These are phyloP conservation scores for Phialophora chinensis DNA, from an alignment of 2,329 filamentous ascomycete genomes.

Conservation along the genomic window DNA sequence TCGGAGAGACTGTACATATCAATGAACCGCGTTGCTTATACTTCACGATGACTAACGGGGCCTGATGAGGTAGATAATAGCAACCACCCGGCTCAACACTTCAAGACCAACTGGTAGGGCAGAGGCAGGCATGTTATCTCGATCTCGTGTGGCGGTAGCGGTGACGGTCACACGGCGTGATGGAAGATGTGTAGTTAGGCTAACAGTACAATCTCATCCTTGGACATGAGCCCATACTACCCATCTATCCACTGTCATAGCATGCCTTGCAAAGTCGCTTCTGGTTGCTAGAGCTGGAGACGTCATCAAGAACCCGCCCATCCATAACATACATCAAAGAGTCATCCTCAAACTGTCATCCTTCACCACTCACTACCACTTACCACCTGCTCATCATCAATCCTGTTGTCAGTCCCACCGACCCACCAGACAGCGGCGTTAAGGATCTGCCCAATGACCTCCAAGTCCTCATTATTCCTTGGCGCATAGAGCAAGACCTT, in stretches of 20 bases:
- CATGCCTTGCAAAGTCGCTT: not conserved
- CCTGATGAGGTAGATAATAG: not conserved
- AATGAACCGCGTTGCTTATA: not conserved
- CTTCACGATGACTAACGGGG: not conserved
- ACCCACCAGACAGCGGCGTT: constrained; percentile 43
- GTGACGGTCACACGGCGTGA: not conserved
- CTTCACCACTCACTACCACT: not conserved
- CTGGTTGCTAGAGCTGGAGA: not conserved
- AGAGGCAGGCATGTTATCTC: not conserved
- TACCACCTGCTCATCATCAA: constrained; percentile 24
- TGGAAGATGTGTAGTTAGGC: not conserved
- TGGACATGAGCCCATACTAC: not conserved
- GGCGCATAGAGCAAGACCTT: constrained; percentile 46
- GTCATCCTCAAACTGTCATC: not conserved
- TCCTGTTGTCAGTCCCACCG: constrained; percentile 24
- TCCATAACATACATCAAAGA: not conserved
- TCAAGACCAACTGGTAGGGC: not conserved
- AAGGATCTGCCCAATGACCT: constrained; percentile 44
- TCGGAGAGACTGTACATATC: not conserved
- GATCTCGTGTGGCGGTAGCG: not conserved
- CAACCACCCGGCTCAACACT: not conserved
- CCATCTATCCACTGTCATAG: not conserved
- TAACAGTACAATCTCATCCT: constrained; percentile 2
- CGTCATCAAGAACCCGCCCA: constrained; percentile 2
- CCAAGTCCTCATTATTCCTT: constrained; percentile 43